A percentile compares a stretch with the other conserved stretches of the same genome.
Evolutionary conservation across 208 protist species (phyloP).

Genomic region (Chromosphaera perkinsii): DNA sequence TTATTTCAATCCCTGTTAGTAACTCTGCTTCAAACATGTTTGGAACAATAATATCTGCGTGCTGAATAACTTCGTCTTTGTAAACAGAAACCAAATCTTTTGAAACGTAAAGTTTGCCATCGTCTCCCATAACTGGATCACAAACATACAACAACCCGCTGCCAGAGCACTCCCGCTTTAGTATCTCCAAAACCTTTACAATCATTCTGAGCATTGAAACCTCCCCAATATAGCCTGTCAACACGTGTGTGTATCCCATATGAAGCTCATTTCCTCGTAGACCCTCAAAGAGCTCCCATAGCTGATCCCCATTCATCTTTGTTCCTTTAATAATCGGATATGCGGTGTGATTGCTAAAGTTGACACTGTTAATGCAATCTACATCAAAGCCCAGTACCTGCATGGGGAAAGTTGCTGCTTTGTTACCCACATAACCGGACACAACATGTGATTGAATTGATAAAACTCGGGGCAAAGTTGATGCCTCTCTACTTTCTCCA

Average conservation of each 20-base stretch:
- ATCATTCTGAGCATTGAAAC: slow-evolving; percentile 29
- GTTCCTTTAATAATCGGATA: slow-evolving; percentile 67
- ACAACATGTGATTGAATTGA: slow-evolving; percentile 80
- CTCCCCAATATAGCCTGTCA: neutral
- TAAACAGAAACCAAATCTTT: slow-evolving; percentile 74
- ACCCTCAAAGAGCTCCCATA: slow-evolving; percentile 68
- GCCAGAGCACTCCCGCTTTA: too few species aligned
- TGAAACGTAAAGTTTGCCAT: slow-evolving; percentile 83
- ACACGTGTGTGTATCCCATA: too few species aligned
- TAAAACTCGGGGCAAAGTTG: too few species aligned
- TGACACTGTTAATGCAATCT: slow-evolving; percentile 82
- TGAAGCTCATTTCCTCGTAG: slow-evolving; percentile 72
- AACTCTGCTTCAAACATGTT: slow-evolving; percentile 83
- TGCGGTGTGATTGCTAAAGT: slow-evolving; percentile 84
- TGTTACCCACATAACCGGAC: slow-evolving; percentile 88
- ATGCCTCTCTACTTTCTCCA: too few species aligned
- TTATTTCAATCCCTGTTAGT: neutral
- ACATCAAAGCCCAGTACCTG: slow-evolving; percentile 81
- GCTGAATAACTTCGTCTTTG: slow-evolving; percentile 58
- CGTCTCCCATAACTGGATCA: slow-evolving; percentile 86
- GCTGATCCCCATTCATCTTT: slow-evolving; percentile 72
- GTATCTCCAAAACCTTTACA: slow-evolving; percentile 52
- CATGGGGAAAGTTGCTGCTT: slow-evolving; percentile 75
- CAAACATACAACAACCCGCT: slow-evolving; percentile 57
- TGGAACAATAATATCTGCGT: slow-evolving; percentile 75